A percentile compares a stretch with the other conserved stretches of the same genome.
phyloP scores from a whole-genome alignment of 2,329 filamentous ascomycete genomes.

The Trichophyton schoenleinii region DNA sequence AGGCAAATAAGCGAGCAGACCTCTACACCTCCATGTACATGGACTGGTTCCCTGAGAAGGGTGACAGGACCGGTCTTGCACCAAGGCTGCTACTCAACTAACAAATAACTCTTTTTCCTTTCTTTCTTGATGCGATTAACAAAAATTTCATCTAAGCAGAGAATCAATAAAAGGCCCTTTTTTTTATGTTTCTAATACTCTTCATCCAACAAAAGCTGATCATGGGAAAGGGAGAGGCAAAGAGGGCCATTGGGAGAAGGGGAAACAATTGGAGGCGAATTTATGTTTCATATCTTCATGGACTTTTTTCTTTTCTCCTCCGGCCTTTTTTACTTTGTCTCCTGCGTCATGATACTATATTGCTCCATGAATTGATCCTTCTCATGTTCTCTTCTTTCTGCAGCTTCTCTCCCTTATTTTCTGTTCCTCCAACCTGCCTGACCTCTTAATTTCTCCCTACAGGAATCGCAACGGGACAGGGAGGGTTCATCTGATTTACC shows the following conservation, averaged over 20 bases:
- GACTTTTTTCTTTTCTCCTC: background rate
- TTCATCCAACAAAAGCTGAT: background rate
- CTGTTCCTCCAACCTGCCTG: background rate
- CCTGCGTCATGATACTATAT: background rate
- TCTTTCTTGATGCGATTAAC: background rate
- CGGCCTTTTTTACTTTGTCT: background rate
- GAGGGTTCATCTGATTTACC: background rate
- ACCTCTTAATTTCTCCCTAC: background rate
- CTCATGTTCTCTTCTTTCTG: background rate
- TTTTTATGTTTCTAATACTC: background rate
- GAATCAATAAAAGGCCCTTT: conserved; percentile 1
- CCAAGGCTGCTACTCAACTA: background rate
- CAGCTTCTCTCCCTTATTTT: background rate
- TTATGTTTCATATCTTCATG: background rate
- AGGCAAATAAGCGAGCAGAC: conserved; percentile 21
- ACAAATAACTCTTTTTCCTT: conserved; percentile 2
- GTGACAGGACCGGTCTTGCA: background rate
- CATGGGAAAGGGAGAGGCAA: background rate
- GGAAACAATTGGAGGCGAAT: background rate
- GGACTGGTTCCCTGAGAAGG: background rate
- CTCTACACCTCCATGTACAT: background rate
- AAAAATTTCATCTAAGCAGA: conserved; percentile 2
- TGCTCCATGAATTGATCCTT: background rate
- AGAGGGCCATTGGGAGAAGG: background rate
- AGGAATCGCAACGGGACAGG: background rate